Percentiles rank a stretch among this genome's conserved stretches.
Evolutionary conservation across 495 filamentous ascomycete species (phyloP).

Genomic region (Venustampulla echinocandica): DNA sequence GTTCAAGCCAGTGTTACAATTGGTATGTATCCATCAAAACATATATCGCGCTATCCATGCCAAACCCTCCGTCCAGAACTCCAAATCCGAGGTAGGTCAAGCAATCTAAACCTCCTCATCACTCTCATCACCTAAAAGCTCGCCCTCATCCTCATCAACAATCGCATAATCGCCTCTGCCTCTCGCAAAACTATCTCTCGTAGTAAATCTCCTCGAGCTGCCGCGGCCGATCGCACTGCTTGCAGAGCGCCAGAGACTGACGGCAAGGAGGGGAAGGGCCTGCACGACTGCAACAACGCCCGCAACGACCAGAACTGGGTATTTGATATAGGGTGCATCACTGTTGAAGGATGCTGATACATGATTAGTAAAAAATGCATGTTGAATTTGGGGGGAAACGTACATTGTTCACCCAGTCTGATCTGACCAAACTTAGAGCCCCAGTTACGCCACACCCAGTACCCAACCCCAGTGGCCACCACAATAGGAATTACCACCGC

Average conservation of each 20-base stretch:
- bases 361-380: conserved; percentile 7
- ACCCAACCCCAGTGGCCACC: conserved; percentile 63
- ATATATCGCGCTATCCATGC: too few species aligned
- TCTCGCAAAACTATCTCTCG: conserved; percentile 74
- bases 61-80: too few species aligned
- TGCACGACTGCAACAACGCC: conserved; percentile 66
- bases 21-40: too few species aligned
- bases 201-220: conserved; percentile 60
- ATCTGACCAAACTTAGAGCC: conserved; percentile 86
- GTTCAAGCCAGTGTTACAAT: too few species aligned
- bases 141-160: conserved; percentile 88
- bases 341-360: conserved; percentile 42
- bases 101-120: conserved; percentile 78
- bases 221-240: conserved; percentile 40
- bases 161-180: conserved; percentile 75
- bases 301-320: conserved; percentile 70
- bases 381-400: conserved; percentile 4
- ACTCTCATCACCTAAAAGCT: conserved; percentile 84
- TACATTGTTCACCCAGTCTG: conserved; percentile 59
- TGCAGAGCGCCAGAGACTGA: conserved; percentile 57
- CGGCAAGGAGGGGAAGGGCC: conserved; percentile 62
- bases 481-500: conserved; percentile 65
- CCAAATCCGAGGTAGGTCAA: too few species aligned
- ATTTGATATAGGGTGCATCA: conserved; percentile 61
- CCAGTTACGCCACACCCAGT: conserved; percentile 81